Conservation (phyloP, 108 stramenopile species). For the Parietichytrium sp. region DNA sequence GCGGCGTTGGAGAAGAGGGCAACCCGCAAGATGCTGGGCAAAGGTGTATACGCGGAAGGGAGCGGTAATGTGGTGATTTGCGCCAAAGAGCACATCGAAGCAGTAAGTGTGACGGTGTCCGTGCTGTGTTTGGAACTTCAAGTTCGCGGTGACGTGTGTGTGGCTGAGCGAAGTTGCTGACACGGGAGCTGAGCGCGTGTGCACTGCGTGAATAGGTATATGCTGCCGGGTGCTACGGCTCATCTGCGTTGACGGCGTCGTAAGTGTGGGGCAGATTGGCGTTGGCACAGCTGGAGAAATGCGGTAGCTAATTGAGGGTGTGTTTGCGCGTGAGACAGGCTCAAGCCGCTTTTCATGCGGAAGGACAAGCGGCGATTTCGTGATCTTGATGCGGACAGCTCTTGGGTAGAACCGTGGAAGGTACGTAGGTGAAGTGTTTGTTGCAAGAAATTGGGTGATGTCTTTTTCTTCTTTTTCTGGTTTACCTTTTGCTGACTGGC, state of each 20-base stretch:
- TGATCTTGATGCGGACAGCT: not conserved
- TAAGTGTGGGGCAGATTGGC: too few relatives aligned
- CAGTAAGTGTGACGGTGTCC: not conserved
- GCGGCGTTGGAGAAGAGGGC: not conserved
- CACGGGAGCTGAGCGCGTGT: too few relatives aligned
- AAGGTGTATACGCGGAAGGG: not conserved
- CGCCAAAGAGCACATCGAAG: not conserved
- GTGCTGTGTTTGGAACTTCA: not conserved
- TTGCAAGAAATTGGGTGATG: too few relatives aligned
- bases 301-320: too few relatives aligned
- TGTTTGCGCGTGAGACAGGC: too few relatives aligned
- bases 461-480: too few relatives aligned
- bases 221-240: slow-evolving; percentile 17
- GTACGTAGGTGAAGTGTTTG: too few relatives aligned
- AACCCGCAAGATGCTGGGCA: not conserved
- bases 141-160: not conserved
- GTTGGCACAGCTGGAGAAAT: too few relatives aligned
- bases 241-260: slow-evolving; percentile 16
- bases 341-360: slow-evolving; percentile 35
- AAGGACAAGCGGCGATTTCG: not conserved
- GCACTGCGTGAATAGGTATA: too few relatives aligned
- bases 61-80: not conserved
- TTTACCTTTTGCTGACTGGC: too few relatives aligned
- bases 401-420: slow-evolving; percentile 13
- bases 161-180: too few relatives aligned